phyloP scores from a whole-genome alignment of 2,329 filamentous ascomycete genomes.

The Cladophialophora immunda region DNA sequence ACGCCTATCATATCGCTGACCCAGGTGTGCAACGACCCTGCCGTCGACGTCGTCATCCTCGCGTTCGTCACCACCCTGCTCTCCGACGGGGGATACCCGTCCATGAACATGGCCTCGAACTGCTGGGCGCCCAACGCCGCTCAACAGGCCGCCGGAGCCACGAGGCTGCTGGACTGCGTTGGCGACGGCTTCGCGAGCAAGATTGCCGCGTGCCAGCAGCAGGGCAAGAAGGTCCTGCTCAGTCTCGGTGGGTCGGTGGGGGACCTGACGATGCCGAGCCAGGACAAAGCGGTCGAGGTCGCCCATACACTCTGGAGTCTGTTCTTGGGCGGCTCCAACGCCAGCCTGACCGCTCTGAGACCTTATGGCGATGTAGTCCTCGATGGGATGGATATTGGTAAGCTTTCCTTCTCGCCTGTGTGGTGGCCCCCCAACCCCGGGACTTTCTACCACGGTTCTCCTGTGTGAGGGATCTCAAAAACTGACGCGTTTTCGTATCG shows the following conservation, averaged over 20 bases:
- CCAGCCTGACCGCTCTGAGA: conserved; percentile 49
- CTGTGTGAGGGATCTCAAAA: conserved; percentile 32
- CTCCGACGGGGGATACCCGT: conserved; percentile 36
- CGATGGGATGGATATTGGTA: conserved; percentile 65
- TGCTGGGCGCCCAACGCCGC: conserved; percentile 39
- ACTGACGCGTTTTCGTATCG: conserved; percentile 20
- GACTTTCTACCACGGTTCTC: conserved; percentile 41
- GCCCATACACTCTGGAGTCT: conserved; percentile 61
- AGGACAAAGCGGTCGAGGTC: conserved; percentile 54
- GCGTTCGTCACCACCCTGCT: conserved; percentile 43
- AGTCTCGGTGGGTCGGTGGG: conserved; percentile 56
- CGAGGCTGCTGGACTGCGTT: conserved; percentile 40
- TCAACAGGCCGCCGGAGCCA: conserved; percentile 38
- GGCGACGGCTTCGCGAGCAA: conserved; percentile 38
- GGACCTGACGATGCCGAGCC: conserved; percentile 54
- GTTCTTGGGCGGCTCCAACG: conserved; percentile 56
- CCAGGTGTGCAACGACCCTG: conserved; percentile 41
- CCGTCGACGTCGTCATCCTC: conserved; percentile 45
- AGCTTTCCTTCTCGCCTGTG: conserved; percentile 13
- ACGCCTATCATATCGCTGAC: conserved; percentile 37
- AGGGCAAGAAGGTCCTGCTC: conserved; percentile 56
- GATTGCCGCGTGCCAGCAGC: conserved; percentile 47
- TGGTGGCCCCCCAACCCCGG: too few species aligned
- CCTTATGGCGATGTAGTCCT: conserved; percentile 58
- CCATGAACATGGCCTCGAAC: conserved; percentile 42